Evolutionary conservation across 495 filamentous ascomycete species (phyloP), one percentile per base, ranked within the genome.

Genomic region (Cercophora sp.): DNA sequence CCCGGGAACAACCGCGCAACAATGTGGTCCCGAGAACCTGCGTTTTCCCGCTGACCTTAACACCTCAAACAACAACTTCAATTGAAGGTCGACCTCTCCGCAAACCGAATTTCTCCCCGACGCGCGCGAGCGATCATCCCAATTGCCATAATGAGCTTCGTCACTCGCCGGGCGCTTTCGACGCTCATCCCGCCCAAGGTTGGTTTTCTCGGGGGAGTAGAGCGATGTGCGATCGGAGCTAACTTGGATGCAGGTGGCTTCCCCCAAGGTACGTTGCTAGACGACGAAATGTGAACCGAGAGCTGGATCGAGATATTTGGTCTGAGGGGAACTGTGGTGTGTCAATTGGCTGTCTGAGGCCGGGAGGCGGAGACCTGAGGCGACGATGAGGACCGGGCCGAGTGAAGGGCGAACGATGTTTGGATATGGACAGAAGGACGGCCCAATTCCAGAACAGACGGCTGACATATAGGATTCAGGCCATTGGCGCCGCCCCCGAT

Each of bases 181-280:
- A 96, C 94, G 79, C 81, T 99, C 68, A 95, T 99, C 71, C 93
- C 93, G 61, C 93, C 93, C 60, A 97, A 97, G 87, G 91, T 92
- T 82, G 57, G 81, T 45, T 25, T 24, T 15, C n/a, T 10, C 16
- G 36, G 10, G 8, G 15, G 35, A 5, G 19, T 19, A 23, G 15
- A 43, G 18, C 23, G 19, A 36, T 13, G 9, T 19, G 20, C 9
- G 8, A 32, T 10, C 29, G n/a, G 27, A 20, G 18, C 42, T 27
- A 19, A 53, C 35, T 16, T 32, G 65, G 50, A 69, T 78, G 54
- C 51, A 78, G 75, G 67, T 98, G 66, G 90, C 93, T 60, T 96
- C 92, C 60, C 93, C 93, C 55, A 86, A 84, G 70, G 93, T 98
- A 84, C 81, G 92, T 81, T 46, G 52, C 47, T 56, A 36, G 48